A percentile compares a stretch with the other conserved stretches of the same genome.
Conservation (phyloP, 2,329 filamentous ascomycete species). For the Aspergillus pseudoterreus region DNA sequence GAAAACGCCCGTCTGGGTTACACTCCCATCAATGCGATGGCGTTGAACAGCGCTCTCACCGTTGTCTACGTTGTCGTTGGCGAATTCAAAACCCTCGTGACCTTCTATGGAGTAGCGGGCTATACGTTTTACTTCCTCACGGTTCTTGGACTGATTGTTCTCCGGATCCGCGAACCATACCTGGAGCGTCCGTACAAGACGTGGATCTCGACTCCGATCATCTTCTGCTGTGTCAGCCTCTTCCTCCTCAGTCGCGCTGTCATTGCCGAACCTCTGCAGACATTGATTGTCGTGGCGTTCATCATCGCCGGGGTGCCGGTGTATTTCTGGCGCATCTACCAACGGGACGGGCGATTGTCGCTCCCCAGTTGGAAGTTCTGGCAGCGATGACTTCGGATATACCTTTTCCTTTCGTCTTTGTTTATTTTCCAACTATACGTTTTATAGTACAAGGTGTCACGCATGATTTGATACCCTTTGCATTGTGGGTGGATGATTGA, state of each 20-base stretch:
- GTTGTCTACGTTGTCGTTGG: conserved; percentile 76
- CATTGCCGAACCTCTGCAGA: conserved; percentile 87
- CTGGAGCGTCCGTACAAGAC: conserved; percentile 89
- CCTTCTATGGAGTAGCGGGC: conserved; percentile 95
- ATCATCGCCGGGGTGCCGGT: conserved; percentile 79
- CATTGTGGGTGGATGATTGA: conserved; percentile 2
- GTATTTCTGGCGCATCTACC: conserved; percentile 80
- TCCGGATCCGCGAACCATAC: conserved; percentile 80
- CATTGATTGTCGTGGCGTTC: conserved; percentile 79
- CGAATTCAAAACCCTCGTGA: conserved; percentile 86
- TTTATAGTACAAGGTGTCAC: not conserved
- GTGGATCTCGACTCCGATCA: conserved; percentile 95
- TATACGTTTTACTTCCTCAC: conserved; percentile 98
- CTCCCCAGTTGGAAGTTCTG: conserved; percentile 43
- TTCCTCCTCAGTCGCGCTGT: conserved; percentile 86
- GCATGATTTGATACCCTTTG: not conserved
- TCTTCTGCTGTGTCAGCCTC: conserved; percentile 95
- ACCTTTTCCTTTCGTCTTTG: conserved; percentile 1
- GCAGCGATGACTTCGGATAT: conserved; percentile 21
- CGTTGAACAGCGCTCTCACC: conserved; percentile 74
- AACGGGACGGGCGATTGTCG: conserved; percentile 50
- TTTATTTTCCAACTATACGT: not conserved
- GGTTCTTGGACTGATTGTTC: conserved; percentile 85
- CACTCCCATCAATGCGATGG: conserved; percentile 89
- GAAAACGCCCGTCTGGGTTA: conserved; percentile 80